Percentiles rank a stretch among this genome's conserved stretches.
Conservation (phyloP, 345 rosid species). For the Mercurialis annua region DNA sequence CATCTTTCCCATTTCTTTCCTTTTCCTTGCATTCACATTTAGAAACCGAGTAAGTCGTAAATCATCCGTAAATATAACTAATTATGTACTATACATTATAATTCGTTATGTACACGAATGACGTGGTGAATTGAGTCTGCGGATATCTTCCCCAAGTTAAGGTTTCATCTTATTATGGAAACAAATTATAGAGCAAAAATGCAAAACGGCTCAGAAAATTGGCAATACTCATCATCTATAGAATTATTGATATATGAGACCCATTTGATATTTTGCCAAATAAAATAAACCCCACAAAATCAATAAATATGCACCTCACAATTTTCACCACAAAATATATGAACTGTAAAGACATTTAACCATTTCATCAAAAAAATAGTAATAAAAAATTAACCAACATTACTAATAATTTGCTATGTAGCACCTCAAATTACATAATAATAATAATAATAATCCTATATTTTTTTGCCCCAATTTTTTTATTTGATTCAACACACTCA, state of each 20-base stretch:
- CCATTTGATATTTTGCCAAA: neutral
- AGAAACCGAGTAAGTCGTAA: too few relatives aligned
- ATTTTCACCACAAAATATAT: neutral
- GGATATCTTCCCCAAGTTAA: too few relatives aligned
- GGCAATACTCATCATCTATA: neutral
- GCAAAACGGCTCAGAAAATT: neutral
- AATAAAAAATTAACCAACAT: neutral
- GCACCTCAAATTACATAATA: neutral
- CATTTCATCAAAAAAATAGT: too few relatives aligned
- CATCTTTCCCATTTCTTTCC: too few relatives aligned
- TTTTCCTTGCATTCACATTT: too few relatives aligned
- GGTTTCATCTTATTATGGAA: too few relatives aligned
- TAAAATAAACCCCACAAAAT: neutral
- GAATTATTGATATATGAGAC: neutral
- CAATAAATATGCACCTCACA: neutral
- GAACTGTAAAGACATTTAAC: too few relatives aligned
- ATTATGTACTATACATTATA: too few relatives aligned
- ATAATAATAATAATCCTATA: neutral
- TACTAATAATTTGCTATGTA: neutral
- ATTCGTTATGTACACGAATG: too few relatives aligned
- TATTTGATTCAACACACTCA: neutral
- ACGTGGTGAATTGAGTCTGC: too few relatives aligned
- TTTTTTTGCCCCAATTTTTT: neutral
- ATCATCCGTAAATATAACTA: too few relatives aligned
- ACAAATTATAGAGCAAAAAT: too few relatives aligned